Evolutionary conservation across 805 yeast species (phyloP).

Genomic region (Metschnikowia rubicola): DNA sequence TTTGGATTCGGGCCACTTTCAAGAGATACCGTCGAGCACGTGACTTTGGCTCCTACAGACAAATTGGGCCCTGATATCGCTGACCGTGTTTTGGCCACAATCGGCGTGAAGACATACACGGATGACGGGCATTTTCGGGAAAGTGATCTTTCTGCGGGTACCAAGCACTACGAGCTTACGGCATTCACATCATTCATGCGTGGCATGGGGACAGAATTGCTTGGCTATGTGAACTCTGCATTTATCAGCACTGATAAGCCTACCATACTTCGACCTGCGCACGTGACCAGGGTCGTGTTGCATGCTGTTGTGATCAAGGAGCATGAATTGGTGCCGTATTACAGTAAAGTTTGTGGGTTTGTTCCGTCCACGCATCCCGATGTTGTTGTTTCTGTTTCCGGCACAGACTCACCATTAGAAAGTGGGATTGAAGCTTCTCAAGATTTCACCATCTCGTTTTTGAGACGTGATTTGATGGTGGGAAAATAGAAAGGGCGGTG

Average conservation of each 20-base stretch:
- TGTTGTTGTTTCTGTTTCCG: slow-evolving; percentile 5
- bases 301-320: slow-evolving; percentile 45
- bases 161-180: slow-evolving; percentile 42
- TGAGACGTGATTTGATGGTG: slow-evolving; percentile 21
- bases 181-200: slow-evolving; percentile 51
- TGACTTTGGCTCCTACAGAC: slow-evolving; percentile 17
- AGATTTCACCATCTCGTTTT: slow-evolving; percentile 41
- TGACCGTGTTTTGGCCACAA: slow-evolving; percentile 26
- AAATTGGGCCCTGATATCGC: slow-evolving; percentile 15
- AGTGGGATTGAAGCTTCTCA: slow-evolving; percentile 34
- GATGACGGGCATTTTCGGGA: slow-evolving; percentile 2
- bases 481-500: not conserved
- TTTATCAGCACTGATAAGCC: slow-evolving; percentile 9
- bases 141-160: not conserved
- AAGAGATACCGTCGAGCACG: slow-evolving; percentile 16
- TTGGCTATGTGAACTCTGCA: slow-evolving; percentile 22
- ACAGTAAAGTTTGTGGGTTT: slow-evolving; percentile 40
- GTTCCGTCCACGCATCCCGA: slow-evolving; percentile 21
- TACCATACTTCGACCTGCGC: slow-evolving; percentile 8
- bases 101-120: slow-evolving; percentile 19
- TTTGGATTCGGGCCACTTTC: slow-evolving; percentile 18
- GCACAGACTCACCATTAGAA: slow-evolving; percentile 28
- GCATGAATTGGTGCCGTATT: slow-evolving; percentile 47
- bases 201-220: slow-evolving; percentile 29
- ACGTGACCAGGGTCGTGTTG: slow-evolving; percentile 20